Percentiles rank a stretch among this genome's conserved stretches.
Evolutionary conservation across 2,329 filamentous ascomycete genomes (phyloP).

Genomic region (Sporothrix brasiliensis): DNA sequence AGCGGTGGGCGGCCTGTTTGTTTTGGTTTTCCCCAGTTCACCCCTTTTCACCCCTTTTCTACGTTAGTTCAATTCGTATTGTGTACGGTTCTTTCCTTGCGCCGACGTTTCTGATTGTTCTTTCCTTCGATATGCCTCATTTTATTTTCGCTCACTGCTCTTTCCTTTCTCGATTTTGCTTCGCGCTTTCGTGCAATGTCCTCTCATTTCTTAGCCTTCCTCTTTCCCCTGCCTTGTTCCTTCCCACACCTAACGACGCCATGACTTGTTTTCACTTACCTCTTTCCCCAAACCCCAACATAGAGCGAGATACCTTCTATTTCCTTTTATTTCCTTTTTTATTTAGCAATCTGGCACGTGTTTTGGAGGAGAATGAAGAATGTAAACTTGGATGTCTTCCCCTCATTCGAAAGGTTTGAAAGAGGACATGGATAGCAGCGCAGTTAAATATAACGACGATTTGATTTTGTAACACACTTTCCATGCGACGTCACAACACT

Average conservation of each 20-base stretch:
- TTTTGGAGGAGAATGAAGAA: slow-evolving; percentile 1
- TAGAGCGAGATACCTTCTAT: neutral
- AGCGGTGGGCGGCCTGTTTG: neutral
- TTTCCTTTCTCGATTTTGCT: neutral
- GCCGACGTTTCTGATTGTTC: neutral
- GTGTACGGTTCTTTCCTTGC: neutral
- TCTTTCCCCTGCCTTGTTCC: neutral
- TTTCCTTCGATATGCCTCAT: neutral
- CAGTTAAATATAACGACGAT: neutral
- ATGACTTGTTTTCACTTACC: neutral
- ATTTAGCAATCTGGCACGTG: too few species aligned
- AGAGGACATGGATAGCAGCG: neutral
- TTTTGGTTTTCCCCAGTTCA: neutral
- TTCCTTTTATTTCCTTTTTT: too few species aligned
- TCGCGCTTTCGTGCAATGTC: neutral
- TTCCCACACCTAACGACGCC: neutral
- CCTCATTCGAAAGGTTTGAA: too few species aligned
- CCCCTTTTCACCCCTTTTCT: neutral
- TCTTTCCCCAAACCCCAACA: neutral
- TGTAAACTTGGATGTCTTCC: slow-evolving; percentile 1
- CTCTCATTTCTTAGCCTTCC: neutral
- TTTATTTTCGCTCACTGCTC: neutral
- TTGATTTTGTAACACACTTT: neutral
- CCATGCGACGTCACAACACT: neutral
- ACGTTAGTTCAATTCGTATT: neutral